Base-by-base conservation (phyloP, 225 moss, liverwort and hornwort species). In the Bryoerythrophyllum caledonicum region DNA sequence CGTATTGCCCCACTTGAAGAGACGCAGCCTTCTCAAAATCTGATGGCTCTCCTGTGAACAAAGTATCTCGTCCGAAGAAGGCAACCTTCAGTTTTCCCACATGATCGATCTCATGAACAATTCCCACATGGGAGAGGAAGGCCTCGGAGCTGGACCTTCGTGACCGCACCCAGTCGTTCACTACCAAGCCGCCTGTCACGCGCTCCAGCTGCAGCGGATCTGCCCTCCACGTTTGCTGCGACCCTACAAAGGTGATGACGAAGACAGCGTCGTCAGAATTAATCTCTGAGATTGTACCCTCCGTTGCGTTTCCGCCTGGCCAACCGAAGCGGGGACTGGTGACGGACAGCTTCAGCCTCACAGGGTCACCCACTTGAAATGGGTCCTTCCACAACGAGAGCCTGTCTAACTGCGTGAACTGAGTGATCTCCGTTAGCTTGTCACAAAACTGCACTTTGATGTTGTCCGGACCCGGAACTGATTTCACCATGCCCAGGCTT, bases 121-220 rank as follows among this genome's bases (percentile, higher is more conserved):
- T 84, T 76, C 96, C 96, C 43, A 92, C 63, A 21, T 87, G 88
- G 48, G 94, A 92, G 27, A 86, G 88, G 70, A 88, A 85, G 15
- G 78, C 75, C 60, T 89, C 87, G 21, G 76, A 23, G 43, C 32
- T 32, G 32, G 86, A 84, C 86, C 85, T 92, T 24, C 92, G 86
- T 49, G 86, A 85, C 57, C 88, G 91, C 32, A 94, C 92, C 96
- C 96, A 96, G 66, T 96, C 96, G 43, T 90, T 84, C 69, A 88
- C 91, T 52, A 86, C 92, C 51, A 96, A 78, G 48, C 96, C 96
- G 71, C 84, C 86, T 66, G 88, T 77, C 27, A 92, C 96, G 76
- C 85, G 92, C 82, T 96, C 94, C 48, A 96, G 77, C 74, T 96
- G 89, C 38, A 88, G 79, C 44, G 96, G 96, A 82, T 96, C 96